Evolutionary conservation across 139 green algal species (phyloP).

Genomic region (Chlorella sp.): DNA sequence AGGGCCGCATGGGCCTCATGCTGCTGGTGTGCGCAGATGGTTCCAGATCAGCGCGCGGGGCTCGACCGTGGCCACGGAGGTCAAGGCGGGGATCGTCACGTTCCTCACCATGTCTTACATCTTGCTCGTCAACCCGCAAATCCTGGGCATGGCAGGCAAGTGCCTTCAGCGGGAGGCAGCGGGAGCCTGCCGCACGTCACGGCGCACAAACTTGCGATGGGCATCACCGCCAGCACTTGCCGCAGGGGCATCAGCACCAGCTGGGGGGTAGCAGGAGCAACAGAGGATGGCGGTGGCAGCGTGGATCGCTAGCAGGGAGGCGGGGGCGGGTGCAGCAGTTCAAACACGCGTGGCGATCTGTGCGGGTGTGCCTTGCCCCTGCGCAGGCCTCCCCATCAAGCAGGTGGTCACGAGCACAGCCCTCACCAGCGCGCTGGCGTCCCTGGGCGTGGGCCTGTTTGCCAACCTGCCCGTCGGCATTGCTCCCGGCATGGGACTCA

Average conservation of each 20-base stretch:
- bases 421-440: slow-evolving; percentile 47
- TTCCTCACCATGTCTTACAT: slow-evolving; percentile 9
- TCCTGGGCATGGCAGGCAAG: slow-evolving; percentile 25
- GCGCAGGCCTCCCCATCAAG: slow-evolving; percentile 22
- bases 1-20: too few species aligned
- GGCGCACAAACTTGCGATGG: too few species aligned
- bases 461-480: slow-evolving; percentile 72
- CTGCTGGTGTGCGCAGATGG: too few species aligned
- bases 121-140: slow-evolving; percentile 36
- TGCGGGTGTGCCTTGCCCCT: neutral
- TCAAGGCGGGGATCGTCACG: neutral
- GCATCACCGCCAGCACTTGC: too few species aligned
- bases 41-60: neutral
- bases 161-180: too few species aligned
- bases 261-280: too few species aligned
- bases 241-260: neutral
- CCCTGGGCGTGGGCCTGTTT: slow-evolving; percentile 52
- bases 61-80: neutral
- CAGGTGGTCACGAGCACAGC: slow-evolving; percentile 62
- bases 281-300: too few species aligned
- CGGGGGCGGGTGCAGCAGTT: too few species aligned
- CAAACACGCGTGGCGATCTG: neutral
- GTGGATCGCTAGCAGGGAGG: too few species aligned
- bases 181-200: too few species aligned
- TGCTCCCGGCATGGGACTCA: slow-evolving; percentile 64